phyloP scores from a whole-genome alignment of 1,284 basidiomycete species.

The Marasmius tenuissimus region DNA sequence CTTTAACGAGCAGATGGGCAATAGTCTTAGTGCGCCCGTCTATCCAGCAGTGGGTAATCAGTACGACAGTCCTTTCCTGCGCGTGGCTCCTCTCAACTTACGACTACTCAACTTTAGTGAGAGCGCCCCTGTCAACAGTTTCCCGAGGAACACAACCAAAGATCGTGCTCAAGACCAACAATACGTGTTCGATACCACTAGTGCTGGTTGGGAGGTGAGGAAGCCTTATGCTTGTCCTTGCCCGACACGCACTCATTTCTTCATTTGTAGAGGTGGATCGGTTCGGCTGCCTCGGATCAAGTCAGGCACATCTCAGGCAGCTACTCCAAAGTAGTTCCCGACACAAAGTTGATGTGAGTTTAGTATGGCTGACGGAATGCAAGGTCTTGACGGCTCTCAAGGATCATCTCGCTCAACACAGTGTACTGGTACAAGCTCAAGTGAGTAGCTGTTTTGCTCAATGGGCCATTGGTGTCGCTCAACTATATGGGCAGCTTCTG shows the following conservation, averaged over 20 bases:
- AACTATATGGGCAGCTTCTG: slow-evolving; percentile 37
- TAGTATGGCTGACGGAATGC: background rate
- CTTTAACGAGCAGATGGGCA: slow-evolving; percentile 7
- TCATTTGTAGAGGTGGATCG: slow-evolving; percentile 37
- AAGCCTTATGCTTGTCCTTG: background rate
- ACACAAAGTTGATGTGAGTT: slow-evolving; percentile 44
- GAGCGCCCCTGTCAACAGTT: slow-evolving; percentile 46
- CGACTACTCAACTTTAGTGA: slow-evolving; percentile 28
- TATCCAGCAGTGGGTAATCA: slow-evolving; percentile 42
- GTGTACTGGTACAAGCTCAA: slow-evolving; percentile 59
- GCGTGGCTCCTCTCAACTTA: slow-evolving; percentile 15
- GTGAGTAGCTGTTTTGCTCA: slow-evolving; percentile 25
- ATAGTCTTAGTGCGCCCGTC: slow-evolving; percentile 4
- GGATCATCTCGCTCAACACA: slow-evolving; percentile 57
- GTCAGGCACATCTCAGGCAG: slow-evolving; percentile 48
- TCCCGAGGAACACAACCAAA: slow-evolving; percentile 45
- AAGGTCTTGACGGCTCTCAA: background rate
- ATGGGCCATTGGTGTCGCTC: background rate
- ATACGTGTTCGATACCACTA: slow-evolving; percentile 51
- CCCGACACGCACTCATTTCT: background rate
- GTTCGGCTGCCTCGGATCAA: slow-evolving; percentile 33
- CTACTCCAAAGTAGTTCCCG: slow-evolving; percentile 42
- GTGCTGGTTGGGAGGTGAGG: slow-evolving; percentile 46
- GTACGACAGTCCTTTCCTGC: slow-evolving; percentile 27
- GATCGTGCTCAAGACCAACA: slow-evolving; percentile 30